Evolutionary conservation across 257 asterid genomes (phyloP).

Genomic region (Anisodus acutangulus): DNA sequence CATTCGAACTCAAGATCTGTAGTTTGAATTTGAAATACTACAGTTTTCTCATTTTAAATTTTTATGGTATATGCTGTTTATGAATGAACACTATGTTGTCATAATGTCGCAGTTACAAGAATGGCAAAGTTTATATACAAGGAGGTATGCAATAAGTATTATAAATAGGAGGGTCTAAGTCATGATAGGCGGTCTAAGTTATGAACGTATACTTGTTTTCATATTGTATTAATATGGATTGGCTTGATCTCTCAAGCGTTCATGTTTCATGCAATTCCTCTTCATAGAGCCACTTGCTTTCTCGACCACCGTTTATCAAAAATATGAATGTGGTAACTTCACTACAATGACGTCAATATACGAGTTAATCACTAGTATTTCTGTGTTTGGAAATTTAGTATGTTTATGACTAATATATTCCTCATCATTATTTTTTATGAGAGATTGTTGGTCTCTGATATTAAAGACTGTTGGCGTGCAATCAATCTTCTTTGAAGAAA

Average conservation of each 20-base stretch:
- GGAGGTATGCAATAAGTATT: constrained; percentile 63
- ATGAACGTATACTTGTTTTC: not conserved
- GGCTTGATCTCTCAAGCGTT: constrained; percentile 7
- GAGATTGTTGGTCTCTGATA: not conserved
- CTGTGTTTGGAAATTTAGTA: not conserved
- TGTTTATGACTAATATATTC: not conserved
- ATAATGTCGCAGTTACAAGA: constrained; percentile 74
- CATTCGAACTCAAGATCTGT: not conserved
- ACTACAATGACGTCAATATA: not conserved
- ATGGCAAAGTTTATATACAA: constrained; percentile 97
- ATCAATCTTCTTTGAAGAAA: not conserved
- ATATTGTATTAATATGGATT: not conserved
- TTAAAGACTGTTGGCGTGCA: not conserved
- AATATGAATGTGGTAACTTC: not conserved
- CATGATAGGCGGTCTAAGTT: not conserved
- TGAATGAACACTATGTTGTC: constrained; percentile 25
- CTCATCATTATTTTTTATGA: not conserved
- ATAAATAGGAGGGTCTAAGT: not conserved
- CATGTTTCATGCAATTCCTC: not conserved
- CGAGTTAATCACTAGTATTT: not conserved
- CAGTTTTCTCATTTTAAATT: not conserved
- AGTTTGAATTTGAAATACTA: not conserved
- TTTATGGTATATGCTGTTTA: not conserved
- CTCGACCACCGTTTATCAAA: not conserved
- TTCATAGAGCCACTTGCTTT: not conserved